These are phyloP conservation scores for Inga leiocalycina DNA, from an alignment of 306 rosid species.

Conservation along the genomic window DNA sequence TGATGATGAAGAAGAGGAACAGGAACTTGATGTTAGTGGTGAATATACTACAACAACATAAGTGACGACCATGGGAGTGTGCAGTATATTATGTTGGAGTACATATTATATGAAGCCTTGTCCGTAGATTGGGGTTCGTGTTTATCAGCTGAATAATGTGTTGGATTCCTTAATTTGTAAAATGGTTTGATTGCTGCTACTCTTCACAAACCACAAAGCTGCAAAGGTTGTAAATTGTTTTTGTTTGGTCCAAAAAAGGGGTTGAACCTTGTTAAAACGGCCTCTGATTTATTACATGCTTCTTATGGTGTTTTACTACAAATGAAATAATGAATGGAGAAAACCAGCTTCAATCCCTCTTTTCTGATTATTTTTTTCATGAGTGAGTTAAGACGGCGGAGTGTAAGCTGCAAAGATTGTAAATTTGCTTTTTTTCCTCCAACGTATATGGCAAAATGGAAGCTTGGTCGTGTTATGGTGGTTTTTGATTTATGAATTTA, in stretches of 20 bases:
- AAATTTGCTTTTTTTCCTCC: not conserved
- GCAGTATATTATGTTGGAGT: constrained; percentile 16
- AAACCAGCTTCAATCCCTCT: not conserved
- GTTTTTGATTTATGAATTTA: not conserved
- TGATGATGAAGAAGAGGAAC: constrained; percentile 45
- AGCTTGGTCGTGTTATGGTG: not conserved
- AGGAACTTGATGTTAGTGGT: constrained; percentile 53
- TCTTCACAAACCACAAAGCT: not conserved
- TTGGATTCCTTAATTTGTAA: not conserved
- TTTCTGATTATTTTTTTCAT: too few relatives aligned
- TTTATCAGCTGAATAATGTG: not conserved
- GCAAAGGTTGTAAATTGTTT: not conserved
- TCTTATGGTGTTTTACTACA: not conserved
- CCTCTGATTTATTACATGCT: not conserved
- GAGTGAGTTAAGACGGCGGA: not conserved
- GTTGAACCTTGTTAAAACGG: not conserved
- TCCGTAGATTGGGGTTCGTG: constrained; percentile 1
- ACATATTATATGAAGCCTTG: constrained; percentile 24
- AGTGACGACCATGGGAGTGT: constrained; percentile 14
- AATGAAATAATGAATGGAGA: not conserved
- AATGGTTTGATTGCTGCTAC: not conserved
- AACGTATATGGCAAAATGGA: not conserved
- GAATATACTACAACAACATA: constrained; percentile 23
- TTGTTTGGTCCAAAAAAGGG: not conserved
- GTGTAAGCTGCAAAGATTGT: not conserved